Conservation (phyloP, 1,139 yeast genomes). For the Candida tropicalis region DNA sequence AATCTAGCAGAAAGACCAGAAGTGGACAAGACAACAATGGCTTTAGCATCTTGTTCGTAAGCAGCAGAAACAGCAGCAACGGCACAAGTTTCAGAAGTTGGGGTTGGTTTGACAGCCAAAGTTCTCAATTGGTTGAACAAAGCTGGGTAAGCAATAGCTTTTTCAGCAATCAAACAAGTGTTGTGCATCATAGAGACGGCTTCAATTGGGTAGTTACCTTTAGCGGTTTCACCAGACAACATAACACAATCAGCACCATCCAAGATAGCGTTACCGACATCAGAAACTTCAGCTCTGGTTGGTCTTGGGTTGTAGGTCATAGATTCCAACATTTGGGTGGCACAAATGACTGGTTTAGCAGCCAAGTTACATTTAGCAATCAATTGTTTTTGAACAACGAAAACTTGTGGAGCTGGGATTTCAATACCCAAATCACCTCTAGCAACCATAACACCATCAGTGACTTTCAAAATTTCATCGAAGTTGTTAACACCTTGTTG, state of each 20-base stretch:
- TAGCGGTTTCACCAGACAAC: constrained; percentile 99
- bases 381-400: constrained; percentile 97
- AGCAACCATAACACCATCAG: constrained; percentile 99
- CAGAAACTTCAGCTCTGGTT: constrained; percentile 99
- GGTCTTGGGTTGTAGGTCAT: constrained; percentile 99
- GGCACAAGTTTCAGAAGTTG: constrained; percentile 96
- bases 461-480: constrained; percentile 89
- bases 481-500: constrained; percentile 99
- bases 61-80: constrained; percentile 96
- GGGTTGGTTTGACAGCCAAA: constrained; percentile 85
- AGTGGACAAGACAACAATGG: constrained; percentile 93
- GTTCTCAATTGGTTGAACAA: constrained; percentile 88
- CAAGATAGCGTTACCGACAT: constrained; percentile 97
- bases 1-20: constrained; percentile 95
- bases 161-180: constrained; percentile 95
- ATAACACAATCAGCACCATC: constrained; percentile 99
- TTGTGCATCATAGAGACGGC: constrained; percentile 99
- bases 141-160: constrained; percentile 89
- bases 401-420: constrained; percentile 98
- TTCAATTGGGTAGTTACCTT: constrained; percentile 97
- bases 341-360: constrained; percentile 99
- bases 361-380: constrained; percentile 99
- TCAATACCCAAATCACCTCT: constrained; percentile 99
- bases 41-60: constrained; percentile 95
- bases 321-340: constrained; percentile 99